Evolutionary conservation across 305 asterid genomes (phyloP).

Genomic region (Salvia sclarea): DNA sequence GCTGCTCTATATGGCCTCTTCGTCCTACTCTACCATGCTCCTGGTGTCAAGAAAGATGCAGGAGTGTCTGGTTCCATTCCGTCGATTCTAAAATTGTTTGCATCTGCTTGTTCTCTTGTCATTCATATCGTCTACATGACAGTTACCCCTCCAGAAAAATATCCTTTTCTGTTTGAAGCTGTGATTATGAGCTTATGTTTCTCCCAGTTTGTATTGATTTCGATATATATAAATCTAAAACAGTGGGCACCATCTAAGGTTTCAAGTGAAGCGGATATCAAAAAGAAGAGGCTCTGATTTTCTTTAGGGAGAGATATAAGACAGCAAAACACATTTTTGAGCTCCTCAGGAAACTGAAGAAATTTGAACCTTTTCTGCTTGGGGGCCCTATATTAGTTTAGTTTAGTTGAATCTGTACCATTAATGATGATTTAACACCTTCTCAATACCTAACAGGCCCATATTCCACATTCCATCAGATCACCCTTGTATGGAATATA

Average conservation of each 20-base stretch:
- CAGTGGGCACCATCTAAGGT: slow-evolving; percentile 62
- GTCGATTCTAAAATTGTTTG: slow-evolving; percentile 40
- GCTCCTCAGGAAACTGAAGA: slow-evolving; percentile 2
- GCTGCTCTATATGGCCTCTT: slow-evolving; percentile 67
- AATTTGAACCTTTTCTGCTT: neutral
- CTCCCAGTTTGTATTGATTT: slow-evolving; percentile 64
- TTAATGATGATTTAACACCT: slow-evolving; percentile 3
- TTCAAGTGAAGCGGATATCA: slow-evolving; percentile 33
- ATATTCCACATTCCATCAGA: slow-evolving; percentile 2
- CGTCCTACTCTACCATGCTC: slow-evolving; percentile 61
- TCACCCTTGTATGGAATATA: slow-evolving; percentile 10
- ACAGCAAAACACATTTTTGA: slow-evolving; percentile 20
- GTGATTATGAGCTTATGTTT: slow-evolving; percentile 80
- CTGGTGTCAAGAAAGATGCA: slow-evolving; percentile 52
- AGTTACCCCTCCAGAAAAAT: slow-evolving; percentile 69
- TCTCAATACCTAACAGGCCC: slow-evolving; percentile 8
- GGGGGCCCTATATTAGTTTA: neutral
- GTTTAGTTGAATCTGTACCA: slow-evolving; percentile 10
- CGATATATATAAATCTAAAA: slow-evolving; percentile 53
- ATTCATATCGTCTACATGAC: slow-evolving; percentile 72
- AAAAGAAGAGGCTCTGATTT: slow-evolving; percentile 61
- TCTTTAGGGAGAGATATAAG: slow-evolving; percentile 16
- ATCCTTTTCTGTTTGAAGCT: slow-evolving; percentile 87
- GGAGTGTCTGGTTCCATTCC: slow-evolving; percentile 34
- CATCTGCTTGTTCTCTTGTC: slow-evolving; percentile 50